Percentiles rank a stretch among this genome's conserved stretches.
phyloP scores from a whole-genome alignment of 371 early-diverging fungal genomes.

The Fennellomyces sp. region DNA sequence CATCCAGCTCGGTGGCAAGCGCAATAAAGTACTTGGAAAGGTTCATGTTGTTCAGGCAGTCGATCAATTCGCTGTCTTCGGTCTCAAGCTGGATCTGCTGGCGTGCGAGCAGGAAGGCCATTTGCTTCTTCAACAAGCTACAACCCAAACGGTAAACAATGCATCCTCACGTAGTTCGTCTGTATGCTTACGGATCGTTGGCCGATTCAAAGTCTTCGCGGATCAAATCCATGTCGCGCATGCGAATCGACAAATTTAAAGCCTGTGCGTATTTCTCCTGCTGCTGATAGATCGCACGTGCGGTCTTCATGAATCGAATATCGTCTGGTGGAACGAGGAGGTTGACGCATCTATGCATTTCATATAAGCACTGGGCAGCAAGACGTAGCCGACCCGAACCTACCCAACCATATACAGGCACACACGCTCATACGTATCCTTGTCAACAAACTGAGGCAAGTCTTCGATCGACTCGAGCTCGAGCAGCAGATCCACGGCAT shows the following conservation, averaged over 20 bases:
- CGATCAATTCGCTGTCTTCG: constrained; percentile 81
- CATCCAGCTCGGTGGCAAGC: constrained; percentile 91
- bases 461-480: constrained; percentile 86
- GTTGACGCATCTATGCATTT: constrained; percentile 84
- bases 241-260: constrained; percentile 81
- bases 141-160: not conserved
- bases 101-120: constrained; percentile 92
- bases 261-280: constrained; percentile 83
- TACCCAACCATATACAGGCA: constrained; percentile 94
- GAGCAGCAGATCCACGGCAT: constrained; percentile 93
- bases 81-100: constrained; percentile 85
- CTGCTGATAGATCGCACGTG: constrained; percentile 88
- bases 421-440: constrained; percentile 92
- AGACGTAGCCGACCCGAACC: not conserved
- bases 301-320: constrained; percentile 79
- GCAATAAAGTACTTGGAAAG: constrained; percentile 86
- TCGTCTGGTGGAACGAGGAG: constrained; percentile 93
- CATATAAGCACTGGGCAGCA: no score
- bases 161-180: not conserved
- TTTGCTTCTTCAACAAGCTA: constrained; percentile 86
- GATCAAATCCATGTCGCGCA: constrained; percentile 83
- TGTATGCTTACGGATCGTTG: constrained; percentile 68
- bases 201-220: constrained; percentile 89
- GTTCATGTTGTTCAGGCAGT: constrained; percentile 86
- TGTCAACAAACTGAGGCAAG: constrained; percentile 82